phyloP scores from a whole-genome alignment of 345 rosid genomes.

The Acer negundo region DNA sequence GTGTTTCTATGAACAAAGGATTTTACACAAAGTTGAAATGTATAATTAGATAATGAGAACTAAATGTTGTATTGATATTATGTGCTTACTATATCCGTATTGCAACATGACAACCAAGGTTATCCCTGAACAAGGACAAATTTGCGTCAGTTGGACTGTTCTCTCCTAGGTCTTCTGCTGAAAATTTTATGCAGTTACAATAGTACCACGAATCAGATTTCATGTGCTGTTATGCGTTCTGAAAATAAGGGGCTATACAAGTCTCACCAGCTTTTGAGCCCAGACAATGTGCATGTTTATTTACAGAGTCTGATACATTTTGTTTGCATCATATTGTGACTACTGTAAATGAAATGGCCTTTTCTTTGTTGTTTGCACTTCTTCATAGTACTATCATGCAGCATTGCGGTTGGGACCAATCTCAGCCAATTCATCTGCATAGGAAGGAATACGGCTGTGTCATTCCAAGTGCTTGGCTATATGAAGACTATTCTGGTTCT shows the following conservation, averaged over 20 bases:
- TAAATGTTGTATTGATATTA: neutral
- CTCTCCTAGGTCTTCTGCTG: neutral
- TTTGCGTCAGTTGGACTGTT: neutral
- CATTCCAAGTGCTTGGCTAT: conserved; percentile 98
- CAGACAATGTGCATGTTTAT: neutral
- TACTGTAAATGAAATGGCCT: conserved; percentile 6
- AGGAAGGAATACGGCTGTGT: conserved; percentile 93
- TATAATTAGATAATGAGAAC: neutral
- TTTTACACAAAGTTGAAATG: neutral
- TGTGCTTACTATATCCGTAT: neutral
- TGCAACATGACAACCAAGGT: neutral
- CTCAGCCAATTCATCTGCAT: conserved; percentile 99
- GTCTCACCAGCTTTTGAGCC: neutral
- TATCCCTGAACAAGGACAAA: neutral
- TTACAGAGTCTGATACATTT: neutral
- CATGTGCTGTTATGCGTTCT: neutral
- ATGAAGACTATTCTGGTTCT: conserved; percentile 98
- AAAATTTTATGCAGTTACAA: neutral
- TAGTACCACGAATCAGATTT: neutral
- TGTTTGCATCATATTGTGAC: neutral
- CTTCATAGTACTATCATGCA: conserved; percentile 82
- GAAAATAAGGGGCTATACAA: neutral
- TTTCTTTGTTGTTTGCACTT: conserved; percentile 47
- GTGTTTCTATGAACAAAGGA: neutral
- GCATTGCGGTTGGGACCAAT: conserved; percentile 93